Evolutionary conservation across 1,284 basidiomycete species (phyloP).

Genomic region (Exobasidium cylindrosporum): DNA sequence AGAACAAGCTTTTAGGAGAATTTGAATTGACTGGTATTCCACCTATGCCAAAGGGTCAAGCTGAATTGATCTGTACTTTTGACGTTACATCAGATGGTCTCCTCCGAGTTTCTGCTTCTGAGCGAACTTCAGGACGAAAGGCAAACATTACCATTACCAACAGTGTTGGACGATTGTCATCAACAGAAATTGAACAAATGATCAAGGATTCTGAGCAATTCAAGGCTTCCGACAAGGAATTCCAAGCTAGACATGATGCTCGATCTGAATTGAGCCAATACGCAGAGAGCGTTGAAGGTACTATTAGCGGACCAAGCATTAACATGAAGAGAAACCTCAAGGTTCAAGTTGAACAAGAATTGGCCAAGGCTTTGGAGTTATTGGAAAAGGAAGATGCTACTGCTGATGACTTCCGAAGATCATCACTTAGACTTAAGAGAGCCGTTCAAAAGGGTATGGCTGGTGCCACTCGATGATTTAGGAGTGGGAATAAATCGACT

Average conservation of each 20-base stretch:
- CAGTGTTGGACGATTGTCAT: slow-evolving; percentile 53
- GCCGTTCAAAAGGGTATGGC: slow-evolving; percentile 53
- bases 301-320: slow-evolving; percentile 51
- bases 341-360: slow-evolving; percentile 55
- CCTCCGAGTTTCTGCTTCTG: slow-evolving; percentile 53
- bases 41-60: slow-evolving; percentile 54
- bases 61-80: slow-evolving; percentile 53
- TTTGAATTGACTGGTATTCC: slow-evolving; percentile 55
- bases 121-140: slow-evolving; percentile 54
- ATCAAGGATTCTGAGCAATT: slow-evolving; percentile 56
- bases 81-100: slow-evolving; percentile 56
- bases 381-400: slow-evolving; percentile 52
- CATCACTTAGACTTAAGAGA: slow-evolving; percentile 52
- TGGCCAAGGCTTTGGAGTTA: slow-evolving; percentile 55
- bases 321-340: slow-evolving; percentile 53
- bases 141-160: slow-evolving; percentile 56
- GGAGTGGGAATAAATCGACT: too few species aligned
- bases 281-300: slow-evolving; percentile 53
- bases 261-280: slow-evolving; percentile 55
- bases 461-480: slow-evolving; percentile 25
- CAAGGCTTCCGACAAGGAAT: slow-evolving; percentile 55
- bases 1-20: slow-evolving; percentile 56
- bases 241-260: slow-evolving; percentile 55
- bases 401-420: slow-evolving; percentile 53
- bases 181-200: slow-evolving; percentile 56